Evolutionary conservation across 2,329 filamentous ascomycete species (phyloP).

Genomic region (Cytospora paraplurivora): DNA sequence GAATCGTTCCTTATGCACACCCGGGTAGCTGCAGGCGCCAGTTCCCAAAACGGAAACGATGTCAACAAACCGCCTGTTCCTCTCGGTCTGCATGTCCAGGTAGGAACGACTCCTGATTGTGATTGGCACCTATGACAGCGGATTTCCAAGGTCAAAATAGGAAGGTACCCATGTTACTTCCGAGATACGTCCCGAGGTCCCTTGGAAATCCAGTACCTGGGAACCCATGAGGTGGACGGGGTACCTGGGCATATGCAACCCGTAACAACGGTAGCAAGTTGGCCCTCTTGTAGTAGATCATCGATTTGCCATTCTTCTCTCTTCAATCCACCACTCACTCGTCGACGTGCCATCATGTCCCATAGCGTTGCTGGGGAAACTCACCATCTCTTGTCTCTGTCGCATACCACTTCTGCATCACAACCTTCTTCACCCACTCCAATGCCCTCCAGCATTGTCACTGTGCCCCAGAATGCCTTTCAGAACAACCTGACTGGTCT

Average conservation of each 20-base stretch:
- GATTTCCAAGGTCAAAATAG: no score
- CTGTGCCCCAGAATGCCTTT: background rate
- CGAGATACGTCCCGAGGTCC: no score
- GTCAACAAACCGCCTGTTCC: conserved; percentile 1
- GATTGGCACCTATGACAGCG: no score
- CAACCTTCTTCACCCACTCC: background rate
- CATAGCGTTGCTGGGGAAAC: background rate
- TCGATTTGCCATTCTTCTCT: no score
- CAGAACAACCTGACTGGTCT: conserved; percentile 29
- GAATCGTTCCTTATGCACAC: background rate
- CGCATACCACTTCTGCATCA: background rate
- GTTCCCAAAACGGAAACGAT: conserved; percentile 7
- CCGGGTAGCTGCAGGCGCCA: background rate
- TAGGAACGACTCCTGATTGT: background rate
- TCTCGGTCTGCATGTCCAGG: background rate
- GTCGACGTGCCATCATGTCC: background rate
- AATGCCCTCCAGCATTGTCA: conserved; percentile 10
- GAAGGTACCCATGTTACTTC: no score
- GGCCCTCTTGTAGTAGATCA: no score
- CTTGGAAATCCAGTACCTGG: no score
- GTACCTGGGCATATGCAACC: no score
- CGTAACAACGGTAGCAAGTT: no score
- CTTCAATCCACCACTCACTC: no score
- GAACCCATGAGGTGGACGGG: no score
- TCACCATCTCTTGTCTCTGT: background rate